Base-by-base conservation (phyloP, 176 grass and related monocot genomes). In the Hyparrhenia diplandra region DNA sequence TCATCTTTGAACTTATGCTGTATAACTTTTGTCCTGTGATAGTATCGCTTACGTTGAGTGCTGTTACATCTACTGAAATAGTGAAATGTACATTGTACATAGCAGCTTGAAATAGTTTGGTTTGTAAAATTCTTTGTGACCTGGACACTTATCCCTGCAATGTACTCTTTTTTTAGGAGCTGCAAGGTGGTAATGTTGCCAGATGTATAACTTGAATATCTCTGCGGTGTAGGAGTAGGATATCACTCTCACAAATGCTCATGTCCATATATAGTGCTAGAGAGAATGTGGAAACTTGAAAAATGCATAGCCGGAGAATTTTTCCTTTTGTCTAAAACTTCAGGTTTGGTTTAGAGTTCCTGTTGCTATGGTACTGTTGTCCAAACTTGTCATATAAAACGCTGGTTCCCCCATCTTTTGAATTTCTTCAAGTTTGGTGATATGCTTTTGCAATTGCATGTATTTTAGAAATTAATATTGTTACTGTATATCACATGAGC, bases 401-500 rank as follows among this genome's bases (percentile, higher is more conserved):
- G 32, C 61, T 82, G 32, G 10, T 67, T 39, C 32, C 8, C 21
- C 29, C 8, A 25, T 46, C 20, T 21, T 74, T 57, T 75, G 18
- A 28, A 7, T 35, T 59, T 30, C n/a, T 39, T 39, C 4, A 59
- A 10, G 61, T 51, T 64, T 36, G 17, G 6, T 45, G 20, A 69
- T 75, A 24, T 64, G 4, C 57, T 76, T 30, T 46, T 41, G 28
- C 46, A 41, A 60, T 13, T 29, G 6, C 46, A 72, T 89, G 47
- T 21, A 49, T 28, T 77, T 6, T 37, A 72, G 49, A 71, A 49
- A 59, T 57, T 78, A 13, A 82, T 32, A 18, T 67, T 5, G 13
- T 46, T 78, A 40, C 5, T 76, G 7, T 61, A 37, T 55, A 73
- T 61, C 78, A 85, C 24, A 89, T 35, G 40, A 31, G 34, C 34